A percentile compares a stretch with the other conserved stretches of the same genome.
These are phyloP conservation scores for Telopea speciosissima DNA, from an alignment of 177 flowering plant species.

Conservation along the genomic window DNA sequence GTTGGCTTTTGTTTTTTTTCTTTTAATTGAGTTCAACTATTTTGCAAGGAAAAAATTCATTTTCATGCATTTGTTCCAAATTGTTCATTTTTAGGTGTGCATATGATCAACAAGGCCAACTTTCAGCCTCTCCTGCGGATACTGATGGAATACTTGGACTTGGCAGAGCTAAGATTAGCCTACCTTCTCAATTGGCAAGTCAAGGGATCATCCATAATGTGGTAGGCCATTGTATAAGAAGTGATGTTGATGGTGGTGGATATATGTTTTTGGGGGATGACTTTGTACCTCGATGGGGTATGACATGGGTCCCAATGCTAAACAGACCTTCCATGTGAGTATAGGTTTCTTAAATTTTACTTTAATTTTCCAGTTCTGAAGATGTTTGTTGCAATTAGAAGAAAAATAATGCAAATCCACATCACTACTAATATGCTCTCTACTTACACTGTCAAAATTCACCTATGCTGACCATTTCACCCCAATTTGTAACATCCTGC, in stretches of 20 bases:
- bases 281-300: slow-evolving; percentile 51
- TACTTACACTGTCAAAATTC: too few relatives aligned
- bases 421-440: too few relatives aligned
- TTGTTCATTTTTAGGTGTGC: slow-evolving; percentile 46
- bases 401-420: neutral
- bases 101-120: slow-evolving; percentile 74
- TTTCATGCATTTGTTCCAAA: slow-evolving; percentile 3
- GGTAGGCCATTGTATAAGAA: slow-evolving; percentile 62
- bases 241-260: slow-evolving; percentile 39
- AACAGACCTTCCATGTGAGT: slow-evolving; percentile 48
- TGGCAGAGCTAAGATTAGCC: slow-evolving; percentile 56
- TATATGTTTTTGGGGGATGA: slow-evolving; percentile 74
- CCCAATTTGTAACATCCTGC: too few relatives aligned
- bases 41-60: neutral
- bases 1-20: neutral
- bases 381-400: neutral
- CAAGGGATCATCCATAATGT: slow-evolving; percentile 57
- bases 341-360: slow-evolving; percentile 3
- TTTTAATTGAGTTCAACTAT: neutral
- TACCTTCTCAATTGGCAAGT: slow-evolving; percentile 66
- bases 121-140: slow-evolving; percentile 46
- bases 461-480: too few relatives aligned
- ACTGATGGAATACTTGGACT: slow-evolving; percentile 82
- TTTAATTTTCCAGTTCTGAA: neutral
- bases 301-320: slow-evolving; percentile 79